These are phyloP conservation scores for Rosa multiflora DNA, from an alignment of 306 rosid species.

Conservation along the genomic window DNA sequence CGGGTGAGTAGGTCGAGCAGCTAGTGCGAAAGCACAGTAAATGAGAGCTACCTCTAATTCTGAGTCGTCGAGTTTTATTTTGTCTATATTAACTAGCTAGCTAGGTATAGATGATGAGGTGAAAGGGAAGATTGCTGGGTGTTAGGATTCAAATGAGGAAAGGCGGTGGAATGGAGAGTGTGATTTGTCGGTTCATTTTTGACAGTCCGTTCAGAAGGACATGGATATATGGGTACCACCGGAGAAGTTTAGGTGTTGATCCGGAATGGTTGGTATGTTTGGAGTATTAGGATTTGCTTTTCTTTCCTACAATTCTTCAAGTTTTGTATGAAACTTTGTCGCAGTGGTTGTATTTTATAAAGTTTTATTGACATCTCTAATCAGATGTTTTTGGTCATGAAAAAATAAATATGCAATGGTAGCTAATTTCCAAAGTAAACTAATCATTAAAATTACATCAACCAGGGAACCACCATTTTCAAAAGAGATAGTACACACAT, in stretches of 20 bases:
- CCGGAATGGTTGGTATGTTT: conserved; percentile 3
- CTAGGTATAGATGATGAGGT: background rate
- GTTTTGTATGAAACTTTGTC: background rate
- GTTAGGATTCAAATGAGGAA: background rate
- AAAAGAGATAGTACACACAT: background rate
- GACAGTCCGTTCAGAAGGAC: background rate
- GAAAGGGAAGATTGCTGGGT: conserved; percentile 1
- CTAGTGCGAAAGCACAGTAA: background rate
- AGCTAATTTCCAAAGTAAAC: background rate
- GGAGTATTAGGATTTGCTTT: background rate
- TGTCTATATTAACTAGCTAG: background rate
- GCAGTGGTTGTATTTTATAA: background rate
- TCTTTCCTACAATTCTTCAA: background rate
- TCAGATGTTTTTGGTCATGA: background rate
- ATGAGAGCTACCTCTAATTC: background rate
- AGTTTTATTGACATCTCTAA: background rate
- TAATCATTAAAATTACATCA: background rate
- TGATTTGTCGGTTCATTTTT: conserved; percentile 1
- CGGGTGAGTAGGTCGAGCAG: background rate
- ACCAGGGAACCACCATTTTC: background rate
- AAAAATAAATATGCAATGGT: background rate
- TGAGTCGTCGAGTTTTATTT: background rate
- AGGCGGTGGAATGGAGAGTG: background rate
- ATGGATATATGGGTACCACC: background rate
- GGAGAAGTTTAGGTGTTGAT: conserved; percentile 5